A percentile compares a stretch with the other conserved stretches of the same genome.
Evolutionary conservation across 202 grass and related monocot species (phyloP).

Genomic region (Digitaria exilis): DNA sequence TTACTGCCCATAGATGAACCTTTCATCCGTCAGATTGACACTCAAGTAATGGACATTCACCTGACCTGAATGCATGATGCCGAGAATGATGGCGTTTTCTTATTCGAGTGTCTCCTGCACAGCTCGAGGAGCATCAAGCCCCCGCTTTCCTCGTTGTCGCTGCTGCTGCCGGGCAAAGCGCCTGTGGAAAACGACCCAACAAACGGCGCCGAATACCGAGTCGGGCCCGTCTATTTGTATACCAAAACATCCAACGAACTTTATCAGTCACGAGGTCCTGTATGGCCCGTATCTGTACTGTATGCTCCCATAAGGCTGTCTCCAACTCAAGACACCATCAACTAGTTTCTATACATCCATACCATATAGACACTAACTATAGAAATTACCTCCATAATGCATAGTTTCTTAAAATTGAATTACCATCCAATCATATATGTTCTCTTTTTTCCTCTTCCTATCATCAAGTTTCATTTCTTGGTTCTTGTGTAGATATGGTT

Average conservation of each 20-base stretch:
- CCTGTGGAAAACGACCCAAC: conserved; percentile 35
- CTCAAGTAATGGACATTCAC: conserved; percentile 1
- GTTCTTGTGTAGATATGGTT: no score
- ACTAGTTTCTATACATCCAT: no score
- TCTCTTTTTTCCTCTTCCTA: no score
- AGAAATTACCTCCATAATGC: no score
- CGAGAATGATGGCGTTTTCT: background rate
- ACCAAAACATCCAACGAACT: conserved; percentile 37
- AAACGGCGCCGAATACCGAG: conserved; percentile 34
- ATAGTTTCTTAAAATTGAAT: no score
- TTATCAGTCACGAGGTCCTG: conserved; percentile 29
- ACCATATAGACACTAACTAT: no score
- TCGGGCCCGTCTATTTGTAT: background rate
- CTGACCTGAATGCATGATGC: background rate
- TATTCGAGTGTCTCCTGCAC: conserved; percentile 22
- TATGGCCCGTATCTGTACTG: no score
- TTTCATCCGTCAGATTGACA: background rate
- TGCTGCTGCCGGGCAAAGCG: conserved; percentile 23
- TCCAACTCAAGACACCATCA: no score
- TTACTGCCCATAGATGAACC: background rate
- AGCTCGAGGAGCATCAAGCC: conserved; percentile 37
- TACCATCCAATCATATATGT: no score
- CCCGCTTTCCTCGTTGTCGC: conserved; percentile 24
- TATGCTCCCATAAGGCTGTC: no score
- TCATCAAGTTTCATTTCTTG: no score